Base-by-base conservation (phyloP, 345 rosid genomes). In the Eucalyptus tenuipes region DNA sequence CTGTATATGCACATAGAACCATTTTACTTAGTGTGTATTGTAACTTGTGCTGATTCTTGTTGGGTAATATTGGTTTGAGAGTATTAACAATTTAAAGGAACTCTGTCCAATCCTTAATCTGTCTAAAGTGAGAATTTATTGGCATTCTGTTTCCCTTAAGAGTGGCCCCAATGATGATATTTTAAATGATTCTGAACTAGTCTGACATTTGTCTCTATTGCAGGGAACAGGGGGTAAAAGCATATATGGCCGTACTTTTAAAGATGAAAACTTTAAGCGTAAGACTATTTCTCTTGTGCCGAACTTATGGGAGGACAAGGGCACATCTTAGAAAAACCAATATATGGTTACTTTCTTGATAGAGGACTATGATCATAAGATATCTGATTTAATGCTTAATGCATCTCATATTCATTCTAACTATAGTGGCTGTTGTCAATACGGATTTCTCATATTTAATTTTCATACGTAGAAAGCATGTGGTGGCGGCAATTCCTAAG, bases 221-320 rank as follows among this genome's bases (percentile, higher is more conserved):
- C 96, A 98, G 99, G 99, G 99, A 91, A 98, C 99, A 90, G 99
- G 99, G 90, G 99, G 99, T 75, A 98, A 96, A 93, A 98, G 99
- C 92, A 95, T 98, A 64, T 98, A 96, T 82, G 99, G 99, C 18
- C 95, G 98, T 66, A 97, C 95, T 44, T 98, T 98, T 90, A 97
- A 95, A 91, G 99, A 97, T 92, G 99, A 98, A 90, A 98, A 95
- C 93, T 98, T 98, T 95, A 96, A 97, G 82, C 88, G 99, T 98
- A 94, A 96, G 99, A 93, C 82, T 13, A 61, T 61, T 86, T 92
- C 61, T 59, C 16, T 84, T 37, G 61, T 66, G 71, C 49, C 1
- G 3, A 68, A 24, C n/a, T 53, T 44, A 86, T n/a, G 15, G 9
- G 40, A 40, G 47, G 84, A 75, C 24, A 75, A 40, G 84, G 9